Conservation (phyloP, 306 rosid species). For the Astragalus glycyphyllos region DNA sequence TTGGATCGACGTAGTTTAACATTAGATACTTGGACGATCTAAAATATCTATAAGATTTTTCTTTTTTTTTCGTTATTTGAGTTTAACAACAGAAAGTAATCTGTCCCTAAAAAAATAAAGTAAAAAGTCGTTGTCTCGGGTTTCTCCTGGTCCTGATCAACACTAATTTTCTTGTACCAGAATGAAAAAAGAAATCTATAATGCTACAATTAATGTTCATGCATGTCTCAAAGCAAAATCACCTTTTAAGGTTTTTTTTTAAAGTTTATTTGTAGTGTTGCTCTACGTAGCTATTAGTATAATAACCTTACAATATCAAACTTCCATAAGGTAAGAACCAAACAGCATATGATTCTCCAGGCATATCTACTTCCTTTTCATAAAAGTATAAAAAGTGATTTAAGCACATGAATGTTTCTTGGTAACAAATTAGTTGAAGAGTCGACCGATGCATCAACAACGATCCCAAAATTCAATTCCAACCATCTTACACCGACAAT, state of each 20-base stretch:
- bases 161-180: slow-evolving; percentile 1
- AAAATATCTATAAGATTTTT: slow-evolving; percentile 24
- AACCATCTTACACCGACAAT: too few species aligned
- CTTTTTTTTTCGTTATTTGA: neutral
- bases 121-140: slow-evolving; percentile 20
- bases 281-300: neutral
- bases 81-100: neutral
- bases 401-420: neutral
- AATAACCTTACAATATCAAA: slow-evolving; percentile 48
- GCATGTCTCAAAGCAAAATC: slow-evolving; percentile 48
- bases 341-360: slow-evolving; percentile 45
- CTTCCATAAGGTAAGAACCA: slow-evolving; percentile 56
- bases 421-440: too few species aligned
- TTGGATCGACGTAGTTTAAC: slow-evolving; percentile 30
- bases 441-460: too few species aligned
- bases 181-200: slow-evolving; percentile 29
- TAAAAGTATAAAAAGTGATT: neutral
- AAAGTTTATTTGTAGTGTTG: slow-evolving; percentile 21
- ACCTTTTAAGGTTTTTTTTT: slow-evolving; percentile 31
- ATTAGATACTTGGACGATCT: slow-evolving; percentile 30
- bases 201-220: slow-evolving; percentile 23
- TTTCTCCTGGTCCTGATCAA: slow-evolving; percentile 18
- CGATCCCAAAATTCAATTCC: too few species aligned
- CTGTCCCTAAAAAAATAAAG: neutral
- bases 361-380: slow-evolving; percentile 42